Base-by-base conservation (phyloP, 805 yeast genomes). In the Wickerhamiella qilinensis region DNA sequence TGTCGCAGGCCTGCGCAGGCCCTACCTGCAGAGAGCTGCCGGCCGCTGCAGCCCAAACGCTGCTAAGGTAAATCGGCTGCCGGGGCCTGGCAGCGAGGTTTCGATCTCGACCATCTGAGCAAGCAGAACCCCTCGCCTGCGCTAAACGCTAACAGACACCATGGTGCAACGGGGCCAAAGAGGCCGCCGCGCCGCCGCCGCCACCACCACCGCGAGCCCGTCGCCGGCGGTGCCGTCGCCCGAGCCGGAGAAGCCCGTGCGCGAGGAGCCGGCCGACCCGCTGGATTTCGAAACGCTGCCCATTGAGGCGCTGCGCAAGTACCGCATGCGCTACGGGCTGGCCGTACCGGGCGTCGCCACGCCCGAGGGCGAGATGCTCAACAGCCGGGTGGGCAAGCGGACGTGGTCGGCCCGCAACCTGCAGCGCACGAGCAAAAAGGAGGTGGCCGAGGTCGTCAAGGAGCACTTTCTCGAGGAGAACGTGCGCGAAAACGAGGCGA, bases 401-500 rank as follows among this genome's bases (percentile, higher is more conserved):
- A 77, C 94, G 0, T 61, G 56, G 43, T 50, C 62, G 25, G 65
- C 55, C 41, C 62, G 58, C 42, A 46, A 54, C 30, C 54, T 54
- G 17, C 58, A 52, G 24, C 52, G 82, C 34, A 63, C 76, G 7
- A 51, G 74, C 35, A 79, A 76, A 54, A 60, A 60, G 3, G 81
- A 75, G 44, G 64, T 78, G 24, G 78, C 83, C 0, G 56, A 55
- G 2, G 67, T 67, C 20, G 74, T 76, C 20, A 77, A 73, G 57
- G 69, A 68, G 39, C 96, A 88, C 56, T 83, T 86, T 48, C 49
- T 67, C 45, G 49, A 58, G 7, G 66, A 64, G 34, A 67, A 70
- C 11, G 73, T 75, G 3, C 75, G 81, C 48, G 98, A 88, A 52
- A 74, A 77, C 41, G 97, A 88, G 49, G 74, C 80, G 24, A 75